Base-by-base conservation (phyloP, 2,329 filamentous ascomycete species). In the Salinomyces thailandicus region DNA sequence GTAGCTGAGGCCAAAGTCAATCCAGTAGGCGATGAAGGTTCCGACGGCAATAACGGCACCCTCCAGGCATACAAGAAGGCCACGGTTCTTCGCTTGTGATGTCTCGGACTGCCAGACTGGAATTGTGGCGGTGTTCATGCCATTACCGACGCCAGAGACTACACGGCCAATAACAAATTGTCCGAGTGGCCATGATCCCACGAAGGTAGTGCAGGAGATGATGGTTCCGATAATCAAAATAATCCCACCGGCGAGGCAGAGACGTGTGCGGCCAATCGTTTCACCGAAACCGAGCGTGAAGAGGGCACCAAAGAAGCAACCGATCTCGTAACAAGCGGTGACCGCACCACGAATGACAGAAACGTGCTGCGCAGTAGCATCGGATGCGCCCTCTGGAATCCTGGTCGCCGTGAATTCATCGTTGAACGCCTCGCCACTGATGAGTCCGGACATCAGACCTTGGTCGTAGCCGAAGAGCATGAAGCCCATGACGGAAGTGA, bases 401-500 rank as follows among this genome's bases (percentile, higher is more conserved):
- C 59, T 36, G 1, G 53, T 58, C 35, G 61, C 50, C 1, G 59
- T 58, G 33, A 62, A 61, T 4, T 45, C 47, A 1, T 15, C 9
- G 17, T 42, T 35, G 41, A 60, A 61, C 19, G 48, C 45, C 17
- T 49, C 50, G 19, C 54, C 52, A 17, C 52, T 53, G 39, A 61
- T 58, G 40, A 61, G 59, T 40, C 58, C 58, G 38, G 50, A 52
- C 58, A 61, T 61, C 33, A 61, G 54, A 50, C 56, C 44, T 35
- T 50, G 37, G 16, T 38, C 30, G 28, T 42, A 33, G 35, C 41
- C 28, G 28, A 31, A 27, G 33, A 45, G 64, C 16, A 76, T 53
- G 60, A 77, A 77, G 16, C 72, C 74, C 31, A 73, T 75, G 1
- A 74, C 77, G 3, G 75, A 73, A 18, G 78, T 67, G 12, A 68